These are phyloP conservation scores for Penicillium robsamsonii DNA, from an alignment of 495 filamentous ascomycete genomes.

Conservation along the genomic window DNA sequence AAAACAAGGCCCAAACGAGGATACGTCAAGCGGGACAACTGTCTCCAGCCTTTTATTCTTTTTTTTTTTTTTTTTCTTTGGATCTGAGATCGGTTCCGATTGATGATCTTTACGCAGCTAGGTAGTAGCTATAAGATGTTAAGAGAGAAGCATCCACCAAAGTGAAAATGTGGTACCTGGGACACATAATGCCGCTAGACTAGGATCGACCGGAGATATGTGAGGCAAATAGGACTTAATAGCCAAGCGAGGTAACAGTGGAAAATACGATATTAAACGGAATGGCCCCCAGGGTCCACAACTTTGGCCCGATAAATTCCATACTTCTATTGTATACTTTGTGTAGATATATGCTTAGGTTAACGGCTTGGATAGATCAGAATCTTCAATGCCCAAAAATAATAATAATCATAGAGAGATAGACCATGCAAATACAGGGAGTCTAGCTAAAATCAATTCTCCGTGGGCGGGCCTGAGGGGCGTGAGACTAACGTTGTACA, in stretches of 20 bases:
- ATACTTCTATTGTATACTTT: background rate
- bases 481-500: background rate
- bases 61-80: conserved; percentile 2
- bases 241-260: conserved; percentile 15
- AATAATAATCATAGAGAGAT: too few relatives aligned
- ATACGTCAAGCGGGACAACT: conserved; percentile 8
- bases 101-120: conserved; percentile 28
- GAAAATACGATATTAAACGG: conserved; percentile 33
- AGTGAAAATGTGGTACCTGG: conserved; percentile 14
- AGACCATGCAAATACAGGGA: background rate
- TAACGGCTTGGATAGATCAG: background rate
- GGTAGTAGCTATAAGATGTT: conserved; percentile 12
- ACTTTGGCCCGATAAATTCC: conserved; percentile 10
- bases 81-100: conserved; percentile 18
- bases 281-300: conserved; percentile 28
- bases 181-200: conserved; percentile 11
- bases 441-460: background rate
- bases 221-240: conserved; percentile 7
- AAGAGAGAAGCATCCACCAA: conserved; percentile 15
- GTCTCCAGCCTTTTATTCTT: conserved; percentile 3
- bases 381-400: too few relatives aligned
- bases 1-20: conserved; percentile 9
- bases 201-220: conserved; percentile 23
- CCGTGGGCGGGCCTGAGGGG: background rate
- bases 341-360: background rate